Evolutionary conservation across 345 rosid genomes (phyloP), one percentile per base, ranked within the genome.

Genomic region (Geranium rotundifolium): DNA sequence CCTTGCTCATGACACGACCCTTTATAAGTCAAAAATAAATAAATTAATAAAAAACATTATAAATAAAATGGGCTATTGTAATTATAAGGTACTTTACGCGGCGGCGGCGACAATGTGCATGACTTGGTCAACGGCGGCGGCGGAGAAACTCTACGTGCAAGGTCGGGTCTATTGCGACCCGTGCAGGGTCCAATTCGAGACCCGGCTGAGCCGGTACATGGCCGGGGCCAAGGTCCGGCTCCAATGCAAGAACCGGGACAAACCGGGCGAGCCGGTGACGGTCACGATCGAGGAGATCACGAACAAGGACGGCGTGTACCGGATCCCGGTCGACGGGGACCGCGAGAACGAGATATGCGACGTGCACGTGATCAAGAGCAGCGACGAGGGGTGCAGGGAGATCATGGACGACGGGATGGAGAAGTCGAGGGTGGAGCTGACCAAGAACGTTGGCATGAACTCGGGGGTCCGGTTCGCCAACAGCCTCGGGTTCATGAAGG

Each of bases 281-380:
- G 17, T 34, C 0, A 17, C 50, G 12, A 9, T 17, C 12, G 64
- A 61, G 12, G 64, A 7, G 0, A 0, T 19, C 27, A 61, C 64
- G 7, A 41, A 61, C 19, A 17, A 8, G 15, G 14, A 18, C 0
- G 64, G 64, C 2, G 17, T 20, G 27, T 61, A 61, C 7, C 9
- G 29, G 14, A 34, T 61, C 7, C 54, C 54, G 23, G 64, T 61
- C 13, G 64, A 41, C 4, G 64, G 64, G 9, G 64, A 61, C 17
- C 64, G 39, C 29, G 19, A 19, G 54, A 55, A 61, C 2, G 64
- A 61, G 54, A 6, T 61, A 1, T 61, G 64, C 55, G 64, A 61
- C 55, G 19, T 61, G 27, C 1, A 1, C 14, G 17, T 61, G 17
- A 29, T 61, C 8, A 23, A 61, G 64, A 61, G 64, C 54, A 12